These are phyloP conservation scores for Torulaspora gathmanii DNA, from an alignment of 805 yeast genomes.

Conservation along the genomic window DNA sequence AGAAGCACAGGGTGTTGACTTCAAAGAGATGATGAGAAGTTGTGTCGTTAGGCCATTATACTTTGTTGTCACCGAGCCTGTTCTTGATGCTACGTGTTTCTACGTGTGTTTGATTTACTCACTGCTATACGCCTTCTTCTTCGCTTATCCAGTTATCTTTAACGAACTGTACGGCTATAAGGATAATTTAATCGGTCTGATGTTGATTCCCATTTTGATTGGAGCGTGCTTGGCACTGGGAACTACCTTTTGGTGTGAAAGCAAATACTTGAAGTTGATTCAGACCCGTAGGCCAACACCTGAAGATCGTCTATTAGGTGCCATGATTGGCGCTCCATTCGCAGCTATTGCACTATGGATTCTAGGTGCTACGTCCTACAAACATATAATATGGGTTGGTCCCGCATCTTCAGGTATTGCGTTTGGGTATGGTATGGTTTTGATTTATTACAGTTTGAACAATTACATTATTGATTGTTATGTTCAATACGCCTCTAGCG, in stretches of 20 bases:
- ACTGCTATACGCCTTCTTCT: conserved; percentile 87
- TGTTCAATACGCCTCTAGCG: conserved; percentile 74
- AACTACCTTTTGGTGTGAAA: conserved; percentile 74
- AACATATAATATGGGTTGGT: conserved; percentile 71
- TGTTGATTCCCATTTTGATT: conserved; percentile 85
- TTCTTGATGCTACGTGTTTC: conserved; percentile 73
- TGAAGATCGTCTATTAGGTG: conserved; percentile 75
- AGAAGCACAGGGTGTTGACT: conserved; percentile 72
- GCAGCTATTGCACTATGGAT: conserved; percentile 77
- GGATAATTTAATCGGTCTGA: conserved; percentile 75
- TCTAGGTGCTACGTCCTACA: conserved; percentile 71
- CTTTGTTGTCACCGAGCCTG: conserved; percentile 77
- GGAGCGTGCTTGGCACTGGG: conserved; percentile 73
- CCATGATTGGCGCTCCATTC: conserved; percentile 78
- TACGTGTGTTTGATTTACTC: conserved; percentile 88
- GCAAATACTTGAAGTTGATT: conserved; percentile 48
- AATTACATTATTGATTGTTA: conserved; percentile 89
- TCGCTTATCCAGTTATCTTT: conserved; percentile 90
- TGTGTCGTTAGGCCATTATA: conserved; percentile 77
- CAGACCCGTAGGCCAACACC: conserved; percentile 61
- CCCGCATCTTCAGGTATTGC: conserved; percentile 77
- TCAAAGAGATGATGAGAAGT: conserved; percentile 63
- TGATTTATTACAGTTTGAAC: conserved; percentile 70
- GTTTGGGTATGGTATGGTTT: conserved; percentile 72
- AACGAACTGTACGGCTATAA: conserved; percentile 68